phyloP scores from a whole-genome alignment of 192 early-diverging fungal species.

The Entomortierella parvispora region DNA sequence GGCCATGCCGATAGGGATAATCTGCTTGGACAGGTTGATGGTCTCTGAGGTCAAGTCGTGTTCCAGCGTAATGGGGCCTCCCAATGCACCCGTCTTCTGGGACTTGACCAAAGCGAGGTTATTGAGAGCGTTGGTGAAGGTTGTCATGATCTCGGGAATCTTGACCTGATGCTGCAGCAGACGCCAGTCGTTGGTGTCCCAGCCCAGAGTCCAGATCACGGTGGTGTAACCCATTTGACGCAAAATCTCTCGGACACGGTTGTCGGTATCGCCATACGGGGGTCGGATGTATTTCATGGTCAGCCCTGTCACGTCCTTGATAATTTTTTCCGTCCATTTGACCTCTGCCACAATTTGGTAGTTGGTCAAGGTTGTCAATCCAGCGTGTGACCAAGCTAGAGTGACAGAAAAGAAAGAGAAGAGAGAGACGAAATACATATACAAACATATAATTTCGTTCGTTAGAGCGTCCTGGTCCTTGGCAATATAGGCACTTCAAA shows the following conservation, averaged over 20 bases:
- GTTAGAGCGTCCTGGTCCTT: not conserved
- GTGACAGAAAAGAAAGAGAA: constrained; percentile 37
- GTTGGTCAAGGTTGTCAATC: constrained; percentile 66
- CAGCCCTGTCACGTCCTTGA: constrained; percentile 64
- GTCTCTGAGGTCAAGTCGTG: constrained; percentile 57
- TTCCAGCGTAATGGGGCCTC: constrained; percentile 59
- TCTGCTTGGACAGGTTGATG: constrained; percentile 50
- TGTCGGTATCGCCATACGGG: constrained; percentile 73
- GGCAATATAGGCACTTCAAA: not conserved
- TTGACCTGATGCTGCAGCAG: constrained; percentile 34
- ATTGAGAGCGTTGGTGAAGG: constrained; percentile 40
- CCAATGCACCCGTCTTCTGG: not conserved
- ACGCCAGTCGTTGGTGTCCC: constrained; percentile 68
- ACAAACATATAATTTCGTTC: not conserved
- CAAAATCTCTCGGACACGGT: constrained; percentile 67
- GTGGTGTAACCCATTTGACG: constrained; percentile 60
- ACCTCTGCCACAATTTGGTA: constrained; percentile 70
- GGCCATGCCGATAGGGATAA: constrained; percentile 29
- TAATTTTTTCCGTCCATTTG: constrained; percentile 60
- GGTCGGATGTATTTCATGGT: constrained; percentile 64
- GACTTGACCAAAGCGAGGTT: constrained; percentile 40
- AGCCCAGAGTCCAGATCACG: constrained; percentile 58
- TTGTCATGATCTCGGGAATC: constrained; percentile 6
- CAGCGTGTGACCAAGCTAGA: constrained; percentile 71
- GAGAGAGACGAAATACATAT: constrained; percentile 4